Base-by-base conservation (phyloP, 257 asterid species). In the Petunia axillaris region DNA sequence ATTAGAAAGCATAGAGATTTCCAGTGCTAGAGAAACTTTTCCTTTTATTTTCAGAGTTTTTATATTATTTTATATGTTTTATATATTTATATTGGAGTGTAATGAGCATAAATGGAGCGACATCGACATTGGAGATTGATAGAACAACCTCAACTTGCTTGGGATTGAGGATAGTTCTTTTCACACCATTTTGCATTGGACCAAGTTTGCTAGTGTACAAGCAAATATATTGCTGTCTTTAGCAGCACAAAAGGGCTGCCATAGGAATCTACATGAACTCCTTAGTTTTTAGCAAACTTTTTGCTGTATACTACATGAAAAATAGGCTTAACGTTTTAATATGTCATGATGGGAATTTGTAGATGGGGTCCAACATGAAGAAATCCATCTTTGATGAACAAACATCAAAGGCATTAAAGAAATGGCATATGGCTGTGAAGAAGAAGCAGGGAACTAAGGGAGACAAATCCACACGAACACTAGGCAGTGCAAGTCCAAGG, bases 311-410 rank as follows among this genome's bases (percentile, higher is more conserved):
- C 6, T 73, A 73, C 36, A 35, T 6, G 78, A 41, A 10, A 11
- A 73, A 50, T 35, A 35, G 1, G 62, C 78, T 10, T 73, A 6
- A 11, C 25, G 25, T 73, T 16, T 58, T 50, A 50, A 50, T 36
- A 8, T 66, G 14, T 66, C 53, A 46, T 70, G 76, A 64, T 4
- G 9, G 74, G 58, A 70, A 16, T 53, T 35, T 13, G 78, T 46
- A 73, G 97, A 95, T 95, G 98, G 98, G 98, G 0, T 90, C 97
- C 37, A 78, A 85, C 36, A 92, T 95, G 98, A 95, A 95, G 90
- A 95, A 81, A 82, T 80, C 95, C 3, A 93, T 96, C 64, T 96
- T 96, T 54, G 99, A 96, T 62, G 99, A 93, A 39, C 98, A 93
- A 85, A 96, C 98, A 1, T 90, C 97, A 0, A 92, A 92, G 80